Percentiles rank a stretch among this genome's conserved stretches.
Evolutionary conservation across 257 asterid genomes (phyloP).

Genomic region (Jasminum sambac): DNA sequence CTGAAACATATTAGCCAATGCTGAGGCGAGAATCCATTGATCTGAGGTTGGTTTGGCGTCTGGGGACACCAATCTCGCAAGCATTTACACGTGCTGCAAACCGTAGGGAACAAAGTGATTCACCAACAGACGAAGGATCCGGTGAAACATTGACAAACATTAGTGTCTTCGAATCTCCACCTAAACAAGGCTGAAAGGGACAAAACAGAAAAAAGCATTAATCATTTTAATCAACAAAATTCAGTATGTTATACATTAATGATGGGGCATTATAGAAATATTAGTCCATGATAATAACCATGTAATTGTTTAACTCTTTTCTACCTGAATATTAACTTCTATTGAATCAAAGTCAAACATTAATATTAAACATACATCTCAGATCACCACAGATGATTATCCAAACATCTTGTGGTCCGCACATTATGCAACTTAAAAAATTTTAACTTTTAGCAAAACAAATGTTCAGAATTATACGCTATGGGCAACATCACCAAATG

Average conservation of each 20-base stretch:
- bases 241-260: neutral
- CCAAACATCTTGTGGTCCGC: no score
- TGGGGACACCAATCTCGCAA: slow-evolving; percentile 91
- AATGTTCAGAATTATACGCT: neutral
- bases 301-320: no score
- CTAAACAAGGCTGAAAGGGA: slow-evolving; percentile 82
- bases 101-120: slow-evolving; percentile 91
- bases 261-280: neutral
- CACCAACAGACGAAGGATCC: slow-evolving; percentile 75
- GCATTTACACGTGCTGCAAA: slow-evolving; percentile 94
- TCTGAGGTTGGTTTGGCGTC: slow-evolving; percentile 84
- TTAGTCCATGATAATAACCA: neutral
- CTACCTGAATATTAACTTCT: no score
- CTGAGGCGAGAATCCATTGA: slow-evolving; percentile 76
- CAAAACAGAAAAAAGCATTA: neutral
- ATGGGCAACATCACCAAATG: neutral
- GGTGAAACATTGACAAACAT: slow-evolving; percentile 96
- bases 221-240: neutral
- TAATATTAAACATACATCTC: no score
- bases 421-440: no score
- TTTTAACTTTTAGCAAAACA: no score
- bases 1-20: slow-evolving; percentile 52
- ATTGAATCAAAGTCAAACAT: no score
- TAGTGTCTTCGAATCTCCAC: slow-evolving; percentile 91
- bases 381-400: no score